Conservation (phyloP, 2,329 filamentous ascomycete genomes). For the Hypoxylon sp. region DNA sequence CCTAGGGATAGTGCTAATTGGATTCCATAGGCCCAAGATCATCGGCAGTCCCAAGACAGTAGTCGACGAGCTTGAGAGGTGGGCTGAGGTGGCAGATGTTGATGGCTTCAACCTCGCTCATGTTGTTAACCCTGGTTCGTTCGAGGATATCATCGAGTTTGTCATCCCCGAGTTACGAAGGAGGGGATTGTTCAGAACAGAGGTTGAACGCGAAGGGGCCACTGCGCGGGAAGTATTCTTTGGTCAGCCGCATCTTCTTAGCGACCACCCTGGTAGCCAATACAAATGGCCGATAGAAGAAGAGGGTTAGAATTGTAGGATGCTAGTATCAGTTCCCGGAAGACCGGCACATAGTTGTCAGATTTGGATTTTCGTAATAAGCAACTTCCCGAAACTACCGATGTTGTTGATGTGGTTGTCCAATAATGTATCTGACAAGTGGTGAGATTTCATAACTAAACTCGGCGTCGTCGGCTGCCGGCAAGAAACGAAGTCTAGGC, state of each 20-base stretch:
- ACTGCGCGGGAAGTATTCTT: constrained; percentile 47
- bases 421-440: not conserved
- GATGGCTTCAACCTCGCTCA: constrained; percentile 50
- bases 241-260: constrained; percentile 63
- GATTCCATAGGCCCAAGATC: constrained; percentile 37
- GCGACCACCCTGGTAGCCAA: constrained; percentile 67
- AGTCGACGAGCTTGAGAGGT: constrained; percentile 48
- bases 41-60: constrained; percentile 48
- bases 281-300: constrained; percentile 46
- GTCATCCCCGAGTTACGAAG: constrained; percentile 47
- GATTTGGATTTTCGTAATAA: constrained; percentile 1
- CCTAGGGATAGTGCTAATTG: constrained; percentile 4
- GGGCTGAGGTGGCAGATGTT: constrained; percentile 45
- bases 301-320: not conserved
- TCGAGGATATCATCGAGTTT: constrained; percentile 48
- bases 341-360: not conserved
- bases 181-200: constrained; percentile 57
- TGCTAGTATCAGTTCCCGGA: not conserved
- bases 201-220: constrained; percentile 37
- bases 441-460: constrained; percentile 26
- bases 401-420: not conserved
- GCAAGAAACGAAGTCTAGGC: constrained; percentile 1
- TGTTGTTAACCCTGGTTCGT: constrained; percentile 46
- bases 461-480: constrained; percentile 13
- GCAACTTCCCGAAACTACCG: not conserved